A percentile compares a stretch with the other conserved stretches of the same genome.
phyloP scores from a whole-genome alignment of 2,329 filamentous ascomycete species.

The Colletotrichum sp. region DNA sequence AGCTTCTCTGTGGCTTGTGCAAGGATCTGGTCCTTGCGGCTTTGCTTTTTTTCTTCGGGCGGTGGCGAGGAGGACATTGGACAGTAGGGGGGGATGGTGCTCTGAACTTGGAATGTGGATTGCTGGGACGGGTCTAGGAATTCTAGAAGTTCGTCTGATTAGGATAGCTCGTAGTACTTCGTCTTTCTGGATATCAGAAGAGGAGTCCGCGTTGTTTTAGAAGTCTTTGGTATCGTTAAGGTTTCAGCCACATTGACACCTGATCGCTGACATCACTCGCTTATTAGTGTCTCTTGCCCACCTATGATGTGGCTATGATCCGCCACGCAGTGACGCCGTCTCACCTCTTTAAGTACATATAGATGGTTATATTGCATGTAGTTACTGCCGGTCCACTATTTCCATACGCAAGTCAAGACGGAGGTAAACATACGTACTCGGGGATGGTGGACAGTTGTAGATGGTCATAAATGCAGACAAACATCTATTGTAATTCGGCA shows the following conservation, averaged over 20 bases:
- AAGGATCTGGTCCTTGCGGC: conserved; percentile 4
- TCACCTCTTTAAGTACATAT: too few relatives aligned
- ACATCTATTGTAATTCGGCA: too few relatives aligned
- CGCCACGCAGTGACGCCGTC: not conserved
- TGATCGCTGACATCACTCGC: conserved; percentile 10
- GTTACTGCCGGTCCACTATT: too few relatives aligned
- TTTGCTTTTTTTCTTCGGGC: conserved; percentile 4
- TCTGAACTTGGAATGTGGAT: not conserved
- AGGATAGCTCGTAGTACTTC: not conserved
- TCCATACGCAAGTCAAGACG: too few relatives aligned
- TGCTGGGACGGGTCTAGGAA: not conserved
- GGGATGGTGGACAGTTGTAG: too few relatives aligned
- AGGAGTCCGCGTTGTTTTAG: not conserved
- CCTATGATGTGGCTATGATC: not conserved
- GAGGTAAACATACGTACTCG: too few relatives aligned
- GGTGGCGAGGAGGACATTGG: conserved; percentile 3
- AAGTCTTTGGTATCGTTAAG: not conserved
- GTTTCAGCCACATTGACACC: not conserved
- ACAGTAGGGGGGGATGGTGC: not conserved
- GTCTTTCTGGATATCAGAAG: not conserved
- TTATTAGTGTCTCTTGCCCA: not conserved
- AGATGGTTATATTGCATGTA: too few relatives aligned
- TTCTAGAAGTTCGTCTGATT: not conserved
- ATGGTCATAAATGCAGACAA: too few relatives aligned
- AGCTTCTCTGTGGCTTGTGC: conserved; percentile 12